Evolutionary conservation across 1,284 basidiomycete species (phyloP).

Genomic region (Cryptococcus amylolentus): DNA sequence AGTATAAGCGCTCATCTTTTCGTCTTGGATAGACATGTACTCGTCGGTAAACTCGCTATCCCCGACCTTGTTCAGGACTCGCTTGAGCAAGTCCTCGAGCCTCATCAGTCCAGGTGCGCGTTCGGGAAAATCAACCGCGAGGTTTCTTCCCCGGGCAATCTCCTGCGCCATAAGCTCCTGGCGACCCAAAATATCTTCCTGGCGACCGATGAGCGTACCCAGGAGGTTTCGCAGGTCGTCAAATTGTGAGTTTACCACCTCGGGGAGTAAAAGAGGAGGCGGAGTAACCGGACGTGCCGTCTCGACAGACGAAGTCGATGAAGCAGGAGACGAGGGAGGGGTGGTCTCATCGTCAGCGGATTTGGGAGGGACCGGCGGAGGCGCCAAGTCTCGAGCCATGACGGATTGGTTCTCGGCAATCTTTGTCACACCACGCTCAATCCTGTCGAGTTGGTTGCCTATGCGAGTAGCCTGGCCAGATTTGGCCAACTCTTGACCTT

Average conservation of each 20-base stretch:
- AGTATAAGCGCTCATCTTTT: not conserved
- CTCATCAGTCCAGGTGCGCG: conserved; percentile 21
- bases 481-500: conserved; percentile 42
- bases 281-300: conserved; percentile 43
- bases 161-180: conserved; percentile 35
- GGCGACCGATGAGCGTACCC: conserved; percentile 37
- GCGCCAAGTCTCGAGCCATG: conserved; percentile 19
- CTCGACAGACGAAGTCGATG: conserved; percentile 23
- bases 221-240: conserved; percentile 40
- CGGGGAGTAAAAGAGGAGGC: conserved; percentile 29
- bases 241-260: conserved; percentile 27
- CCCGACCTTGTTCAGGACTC: conserved; percentile 30
- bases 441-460: conserved; percentile 42
- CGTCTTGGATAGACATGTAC: not conserved
- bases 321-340: conserved; percentile 22
- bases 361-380: conserved; percentile 41
- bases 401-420: conserved; percentile 26
- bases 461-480: conserved; percentile 36
- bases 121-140: conserved; percentile 24
- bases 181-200: conserved; percentile 34
- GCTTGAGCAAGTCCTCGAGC: conserved; percentile 40
- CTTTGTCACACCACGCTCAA: conserved; percentile 38
- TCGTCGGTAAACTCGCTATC: conserved; percentile 28
- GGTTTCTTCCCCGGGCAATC: conserved; percentile 17
- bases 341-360: conserved; percentile 16